Percentiles rank a stretch among this genome's conserved stretches.
Conservation (phyloP, 148 eudicot species). For the Diospyros lotus region DNA sequence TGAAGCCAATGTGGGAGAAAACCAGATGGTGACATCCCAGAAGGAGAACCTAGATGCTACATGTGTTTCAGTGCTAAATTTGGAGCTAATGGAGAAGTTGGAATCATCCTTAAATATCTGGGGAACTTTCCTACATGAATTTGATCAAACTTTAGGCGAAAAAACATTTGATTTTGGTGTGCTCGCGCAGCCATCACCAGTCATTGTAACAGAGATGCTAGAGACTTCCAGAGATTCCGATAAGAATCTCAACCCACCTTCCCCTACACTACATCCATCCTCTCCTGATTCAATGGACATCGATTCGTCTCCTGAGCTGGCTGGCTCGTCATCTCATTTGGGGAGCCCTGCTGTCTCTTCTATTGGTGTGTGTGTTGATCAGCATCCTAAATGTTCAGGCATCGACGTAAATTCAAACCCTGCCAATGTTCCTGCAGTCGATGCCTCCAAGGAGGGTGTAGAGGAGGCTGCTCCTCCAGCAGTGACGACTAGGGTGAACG, state of each 20-base stretch:
- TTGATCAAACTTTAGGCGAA: conserved; percentile 11
- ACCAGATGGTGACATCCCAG: conserved; percentile 8
- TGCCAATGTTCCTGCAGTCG: conserved; percentile 3
- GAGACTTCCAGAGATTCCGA: conserved; percentile 32
- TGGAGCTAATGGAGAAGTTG: conserved; percentile 24
- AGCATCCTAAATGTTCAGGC: conserved; percentile 17
- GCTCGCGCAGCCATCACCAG: conserved; percentile 15
- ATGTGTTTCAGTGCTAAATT: conserved; percentile 15
- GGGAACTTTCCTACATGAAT: conserved; percentile 28
- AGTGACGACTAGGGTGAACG: conserved; percentile 25
- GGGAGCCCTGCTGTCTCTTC: conserved; percentile 29
- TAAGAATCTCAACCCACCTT: neutral
- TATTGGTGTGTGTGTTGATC: conserved; percentile 20
- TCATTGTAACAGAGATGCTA: conserved; percentile 13
- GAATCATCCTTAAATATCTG: conserved; percentile 34
- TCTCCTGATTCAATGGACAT: conserved; percentile 22
- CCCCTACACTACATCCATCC: conserved; percentile 11
- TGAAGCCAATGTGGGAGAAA: conserved; percentile 22
- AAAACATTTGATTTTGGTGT: conserved; percentile 16
- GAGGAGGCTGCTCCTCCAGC: conserved; percentile 8
- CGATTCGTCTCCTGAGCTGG: conserved; percentile 29
- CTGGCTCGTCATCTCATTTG: conserved; percentile 14
- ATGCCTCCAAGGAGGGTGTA: conserved; percentile 1
- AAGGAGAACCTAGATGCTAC: conserved; percentile 12
- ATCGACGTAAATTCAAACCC: conserved; percentile 31